A percentile compares a stretch with the other conserved stretches of the same genome.
Evolutionary conservation across 164 flowering plant species (phyloP).

Genomic region (Pachysandra terminalis): DNA sequence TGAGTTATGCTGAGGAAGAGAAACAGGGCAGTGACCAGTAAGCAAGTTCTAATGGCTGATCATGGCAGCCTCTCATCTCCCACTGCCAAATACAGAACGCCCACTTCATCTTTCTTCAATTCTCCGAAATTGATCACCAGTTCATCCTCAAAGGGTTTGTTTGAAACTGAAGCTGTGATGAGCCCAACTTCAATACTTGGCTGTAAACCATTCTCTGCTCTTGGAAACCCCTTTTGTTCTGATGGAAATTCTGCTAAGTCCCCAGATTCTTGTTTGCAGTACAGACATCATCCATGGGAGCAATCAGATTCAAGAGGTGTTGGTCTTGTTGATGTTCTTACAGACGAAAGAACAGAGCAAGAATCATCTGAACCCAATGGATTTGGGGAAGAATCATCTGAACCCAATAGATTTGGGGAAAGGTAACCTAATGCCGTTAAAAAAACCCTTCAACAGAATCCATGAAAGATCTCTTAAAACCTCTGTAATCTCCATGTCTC

Average conservation of each 20-base stretch:
- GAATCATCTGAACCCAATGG: constrained; percentile 39
- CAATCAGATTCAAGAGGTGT: too few species aligned
- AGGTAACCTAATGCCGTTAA: too few species aligned
- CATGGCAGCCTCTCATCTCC: constrained; percentile 32
- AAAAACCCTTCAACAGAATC: too few species aligned
- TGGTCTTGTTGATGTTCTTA: too few species aligned
- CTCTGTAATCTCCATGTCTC: too few species aligned
- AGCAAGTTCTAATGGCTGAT: constrained; percentile 48
- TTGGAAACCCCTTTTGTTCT: constrained; percentile 42
- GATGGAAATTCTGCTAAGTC: constrained; percentile 30
- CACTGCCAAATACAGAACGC: constrained; percentile 24
- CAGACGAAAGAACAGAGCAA: too few species aligned
- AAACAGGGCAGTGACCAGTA: too few species aligned
- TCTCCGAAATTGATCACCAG: constrained; percentile 55
- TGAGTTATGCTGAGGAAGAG: too few species aligned
- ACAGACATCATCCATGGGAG: constrained; percentile 35
- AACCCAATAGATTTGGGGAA: constrained; percentile 45
- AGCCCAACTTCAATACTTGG: too few species aligned
- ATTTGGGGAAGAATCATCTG: constrained; percentile 39
- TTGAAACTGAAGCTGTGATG: too few species aligned
- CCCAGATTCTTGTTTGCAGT: constrained; percentile 29
- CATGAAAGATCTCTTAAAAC: too few species aligned
- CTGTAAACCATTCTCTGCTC: too few species aligned
- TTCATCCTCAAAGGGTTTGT: constrained; percentile 35
- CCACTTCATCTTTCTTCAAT: constrained; percentile 43